Evolutionary conservation across 2,329 filamentous ascomycete species (phyloP).

Genomic region (Pyrenochaeta sp.): DNA sequence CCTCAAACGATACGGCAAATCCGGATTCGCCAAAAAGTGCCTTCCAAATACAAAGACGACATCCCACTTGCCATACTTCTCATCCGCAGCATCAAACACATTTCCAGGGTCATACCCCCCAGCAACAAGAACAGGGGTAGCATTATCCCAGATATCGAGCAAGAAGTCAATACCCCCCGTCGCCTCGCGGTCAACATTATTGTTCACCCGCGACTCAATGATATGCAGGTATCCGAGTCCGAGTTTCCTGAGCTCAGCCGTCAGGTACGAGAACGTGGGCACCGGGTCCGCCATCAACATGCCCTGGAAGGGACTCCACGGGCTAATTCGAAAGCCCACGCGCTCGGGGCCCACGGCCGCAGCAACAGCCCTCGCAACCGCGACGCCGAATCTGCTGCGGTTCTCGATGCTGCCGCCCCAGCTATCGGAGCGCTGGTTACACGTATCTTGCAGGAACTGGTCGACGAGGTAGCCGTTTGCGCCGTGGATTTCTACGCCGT

Average conservation of each 20-base stretch:
- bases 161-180: constrained; percentile 29
- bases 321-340: constrained; percentile 65
- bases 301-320: constrained; percentile 67
- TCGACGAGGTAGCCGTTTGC: constrained; percentile 72
- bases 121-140: constrained; percentile 42
- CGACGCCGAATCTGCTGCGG: constrained; percentile 59
- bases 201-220: constrained; percentile 63
- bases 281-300: constrained; percentile 69
- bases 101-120: constrained; percentile 48
- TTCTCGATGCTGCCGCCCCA: constrained; percentile 59
- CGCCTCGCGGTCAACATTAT: constrained; percentile 45
- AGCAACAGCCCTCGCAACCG: constrained; percentile 59
- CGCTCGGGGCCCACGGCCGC: constrained; percentile 62
- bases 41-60: constrained; percentile 53
- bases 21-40: constrained; percentile 54
- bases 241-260: constrained; percentile 57
- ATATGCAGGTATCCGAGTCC: constrained; percentile 59
- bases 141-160: constrained; percentile 15
- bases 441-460: constrained; percentile 68
- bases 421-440: constrained; percentile 60
- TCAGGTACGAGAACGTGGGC: constrained; percentile 67
- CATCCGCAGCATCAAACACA: constrained; percentile 35
- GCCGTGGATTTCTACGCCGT: constrained; percentile 64
- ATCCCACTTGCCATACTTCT: constrained; percentile 49
- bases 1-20: no score